A percentile compares a stretch with the other conserved stretches of the same genome.
Conservation (phyloP, 2,329 filamentous ascomycete species). For the Aureobasidium sp. region DNA sequence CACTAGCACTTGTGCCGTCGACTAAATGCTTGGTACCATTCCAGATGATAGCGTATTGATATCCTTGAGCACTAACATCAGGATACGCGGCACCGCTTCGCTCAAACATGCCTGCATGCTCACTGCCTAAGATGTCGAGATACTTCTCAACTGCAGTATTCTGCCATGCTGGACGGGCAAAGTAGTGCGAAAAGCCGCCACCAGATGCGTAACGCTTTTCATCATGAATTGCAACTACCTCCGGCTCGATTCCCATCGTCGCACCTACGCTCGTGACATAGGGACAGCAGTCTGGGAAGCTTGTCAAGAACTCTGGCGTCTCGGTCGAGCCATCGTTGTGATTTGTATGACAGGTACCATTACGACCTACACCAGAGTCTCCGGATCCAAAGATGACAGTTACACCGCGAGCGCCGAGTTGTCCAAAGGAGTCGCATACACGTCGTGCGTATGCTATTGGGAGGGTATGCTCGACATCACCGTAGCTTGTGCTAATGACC, state of each 20-base stretch:
- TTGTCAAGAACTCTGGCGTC: conserved; percentile 45
- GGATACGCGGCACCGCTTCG: conserved; percentile 49
- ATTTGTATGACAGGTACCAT: conserved; percentile 51
- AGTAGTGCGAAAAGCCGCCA: conserved; percentile 52
- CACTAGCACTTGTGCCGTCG: conserved; percentile 59
- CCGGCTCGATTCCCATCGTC: conserved; percentile 46
- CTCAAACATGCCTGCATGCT: conserved; percentile 53
- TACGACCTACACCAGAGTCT: conserved; percentile 62
- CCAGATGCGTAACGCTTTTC: conserved; percentile 57
- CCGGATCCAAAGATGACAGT: conserved; percentile 71
- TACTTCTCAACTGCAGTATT: conserved; percentile 44
- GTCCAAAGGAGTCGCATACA: conserved; percentile 70
- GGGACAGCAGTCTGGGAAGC: conserved; percentile 54
- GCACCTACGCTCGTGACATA: conserved; percentile 56
- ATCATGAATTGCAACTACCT: conserved; percentile 55
- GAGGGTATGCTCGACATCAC: conserved; percentile 71
- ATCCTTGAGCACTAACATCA: conserved; percentile 59
- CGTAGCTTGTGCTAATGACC: conserved; percentile 72
- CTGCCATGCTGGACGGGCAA: conserved; percentile 50
- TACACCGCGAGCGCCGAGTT: conserved; percentile 74
- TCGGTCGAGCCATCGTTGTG: conserved; percentile 50
- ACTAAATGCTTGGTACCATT: conserved; percentile 42
- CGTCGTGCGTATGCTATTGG: conserved; percentile 66
- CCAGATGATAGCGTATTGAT: conserved; percentile 45
- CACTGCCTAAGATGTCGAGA: conserved; percentile 41